Evolutionary conservation across 495 filamentous ascomycete genomes (phyloP).

Genomic region (Lepidopterella palustris): DNA sequence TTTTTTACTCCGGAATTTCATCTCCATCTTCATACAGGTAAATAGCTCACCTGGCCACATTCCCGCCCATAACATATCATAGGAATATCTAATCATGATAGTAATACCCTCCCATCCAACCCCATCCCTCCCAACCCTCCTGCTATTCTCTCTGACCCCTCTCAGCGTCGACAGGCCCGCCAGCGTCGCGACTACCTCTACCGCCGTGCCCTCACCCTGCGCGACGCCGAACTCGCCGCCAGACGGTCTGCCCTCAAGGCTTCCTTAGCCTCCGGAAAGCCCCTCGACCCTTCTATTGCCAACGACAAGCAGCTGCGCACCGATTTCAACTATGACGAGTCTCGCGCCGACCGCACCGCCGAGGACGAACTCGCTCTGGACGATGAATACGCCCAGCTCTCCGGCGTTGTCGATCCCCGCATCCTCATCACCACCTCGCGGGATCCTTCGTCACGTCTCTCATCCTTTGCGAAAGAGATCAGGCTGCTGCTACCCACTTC

Average conservation of each 20-base stretch:
- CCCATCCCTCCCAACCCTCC: background rate
- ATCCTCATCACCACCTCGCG: conserved; percentile 89
- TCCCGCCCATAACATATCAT: too few relatives aligned
- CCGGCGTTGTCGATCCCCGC: conserved; percentile 77
- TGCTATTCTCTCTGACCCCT: background rate
- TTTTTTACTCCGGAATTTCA: too few relatives aligned
- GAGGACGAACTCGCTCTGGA: conserved; percentile 77
- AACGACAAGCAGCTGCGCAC: conserved; percentile 79
- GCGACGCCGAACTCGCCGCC: conserved; percentile 86
- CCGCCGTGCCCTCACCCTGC: conserved; percentile 68
- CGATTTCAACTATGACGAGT: conserved; percentile 93
- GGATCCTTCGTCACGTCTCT: conserved; percentile 75
- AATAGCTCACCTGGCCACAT: too few relatives aligned
- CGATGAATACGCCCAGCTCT: conserved; percentile 86
- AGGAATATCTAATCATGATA: conserved; percentile 4
- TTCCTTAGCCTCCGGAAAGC: conserved; percentile 77
- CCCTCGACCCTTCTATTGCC: conserved; percentile 78
- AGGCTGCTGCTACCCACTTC: conserved; percentile 82
- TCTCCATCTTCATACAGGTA: too few relatives aligned
- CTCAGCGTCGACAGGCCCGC: conserved; percentile 64
- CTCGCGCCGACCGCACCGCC: conserved; percentile 50
- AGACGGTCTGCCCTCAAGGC: conserved; percentile 82
- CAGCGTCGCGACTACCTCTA: conserved; percentile 94
- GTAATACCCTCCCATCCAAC: too few relatives aligned
- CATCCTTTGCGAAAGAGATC: conserved; percentile 93